Evolutionary conservation across 2,329 filamentous ascomycete species (phyloP).

Genomic region (Trichoderma cornu-damae): DNA sequence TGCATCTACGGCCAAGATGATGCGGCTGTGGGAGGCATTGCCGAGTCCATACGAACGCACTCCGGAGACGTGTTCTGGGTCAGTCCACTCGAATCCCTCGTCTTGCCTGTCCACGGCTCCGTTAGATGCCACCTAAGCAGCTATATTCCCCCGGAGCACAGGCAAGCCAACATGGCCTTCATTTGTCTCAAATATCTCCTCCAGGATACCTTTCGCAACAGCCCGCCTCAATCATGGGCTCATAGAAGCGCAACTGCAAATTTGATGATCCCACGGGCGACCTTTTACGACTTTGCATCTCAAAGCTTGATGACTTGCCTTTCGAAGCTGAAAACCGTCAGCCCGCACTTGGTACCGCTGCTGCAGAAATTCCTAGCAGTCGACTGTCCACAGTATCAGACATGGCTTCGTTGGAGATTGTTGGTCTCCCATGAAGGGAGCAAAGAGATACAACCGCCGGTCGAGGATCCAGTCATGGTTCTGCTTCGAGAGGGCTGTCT

Average conservation of each 20-base stretch:
- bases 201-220: constrained; percentile 3
- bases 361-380: constrained; percentile 18
- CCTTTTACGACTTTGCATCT: constrained; percentile 23
- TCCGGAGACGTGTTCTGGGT: constrained; percentile 18
- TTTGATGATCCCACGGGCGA: neutral
- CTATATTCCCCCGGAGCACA: constrained; percentile 17
- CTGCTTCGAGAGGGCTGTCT: constrained; percentile 13
- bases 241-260: neutral
- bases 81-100: neutral
- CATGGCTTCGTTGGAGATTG: constrained; percentile 18
- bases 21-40: neutral
- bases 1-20: constrained; percentile 12
- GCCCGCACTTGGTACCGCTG: constrained; percentile 12
- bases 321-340: constrained; percentile 12
- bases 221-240: constrained; percentile 4
- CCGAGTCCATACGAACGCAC: neutral
- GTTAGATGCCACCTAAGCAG: constrained; percentile 13
- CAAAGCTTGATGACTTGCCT: constrained; percentile 19
- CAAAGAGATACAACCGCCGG: neutral
- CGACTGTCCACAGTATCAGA: constrained; percentile 20
- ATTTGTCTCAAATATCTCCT: constrained; percentile 24
- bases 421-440: neutral
- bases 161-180: constrained; percentile 21
- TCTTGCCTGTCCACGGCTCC: constrained; percentile 11
- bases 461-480: constrained; percentile 5